These are phyloP conservation scores for Aspergillaceae sp. DNA, from an alignment of 2,329 filamentous ascomycete species.

Conservation along the genomic window DNA sequence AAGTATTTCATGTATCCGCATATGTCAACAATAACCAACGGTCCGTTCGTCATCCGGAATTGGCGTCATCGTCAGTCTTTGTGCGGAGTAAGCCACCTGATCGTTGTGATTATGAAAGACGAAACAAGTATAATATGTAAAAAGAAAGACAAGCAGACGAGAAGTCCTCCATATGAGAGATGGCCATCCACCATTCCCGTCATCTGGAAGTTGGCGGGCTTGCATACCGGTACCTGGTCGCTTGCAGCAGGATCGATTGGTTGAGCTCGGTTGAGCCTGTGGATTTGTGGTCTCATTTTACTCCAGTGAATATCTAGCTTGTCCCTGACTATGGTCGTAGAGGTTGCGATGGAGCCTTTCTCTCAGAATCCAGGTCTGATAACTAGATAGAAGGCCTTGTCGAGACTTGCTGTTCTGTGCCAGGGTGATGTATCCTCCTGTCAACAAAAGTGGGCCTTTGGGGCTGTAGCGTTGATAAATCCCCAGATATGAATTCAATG, in stretches of 20 bases:
- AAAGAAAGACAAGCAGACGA: too few species aligned
- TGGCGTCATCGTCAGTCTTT: background rate
- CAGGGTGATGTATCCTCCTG: too few species aligned
- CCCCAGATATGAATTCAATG: too few species aligned
- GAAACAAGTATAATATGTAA: too few species aligned
- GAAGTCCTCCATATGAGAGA: background rate
- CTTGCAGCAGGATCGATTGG: background rate
- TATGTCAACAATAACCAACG: background rate
- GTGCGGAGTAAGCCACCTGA: background rate
- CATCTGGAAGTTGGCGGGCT: background rate
- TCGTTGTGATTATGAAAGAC: too few species aligned
- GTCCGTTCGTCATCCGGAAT: background rate
- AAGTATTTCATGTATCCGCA: too few species aligned
- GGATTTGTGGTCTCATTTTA: background rate
- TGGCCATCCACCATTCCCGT: background rate
- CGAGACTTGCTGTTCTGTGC: too few species aligned
- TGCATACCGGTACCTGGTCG: background rate
- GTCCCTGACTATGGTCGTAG: background rate
- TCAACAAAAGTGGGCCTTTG: too few species aligned
- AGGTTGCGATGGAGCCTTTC: background rate
- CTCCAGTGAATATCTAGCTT: background rate
- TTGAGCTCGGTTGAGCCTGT: background rate
- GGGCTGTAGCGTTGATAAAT: too few species aligned
- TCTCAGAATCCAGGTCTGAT: too few species aligned
- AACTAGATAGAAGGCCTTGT: too few species aligned